Base-by-base conservation (phyloP, 148 eudicot genomes). In the Oxyria digyna region DNA sequence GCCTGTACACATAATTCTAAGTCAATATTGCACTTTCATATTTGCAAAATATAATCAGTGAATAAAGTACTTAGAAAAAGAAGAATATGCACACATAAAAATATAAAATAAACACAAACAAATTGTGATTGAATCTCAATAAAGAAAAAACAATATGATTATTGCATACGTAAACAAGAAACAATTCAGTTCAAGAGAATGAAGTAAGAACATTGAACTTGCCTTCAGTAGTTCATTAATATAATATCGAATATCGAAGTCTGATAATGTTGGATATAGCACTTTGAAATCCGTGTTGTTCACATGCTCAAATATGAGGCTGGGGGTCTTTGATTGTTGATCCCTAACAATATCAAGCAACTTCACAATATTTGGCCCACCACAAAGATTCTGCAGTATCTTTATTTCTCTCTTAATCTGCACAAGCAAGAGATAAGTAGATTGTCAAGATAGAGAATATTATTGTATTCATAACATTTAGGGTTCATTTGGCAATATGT, bases 401-500 rank as follows among this genome's bases (percentile, higher is more conserved):
- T 91, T 91, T n/a, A 89, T 89, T 79, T 91, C 97, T 83, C 97
- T 87, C 86, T 87, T 91, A 79, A 91, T 91, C 97, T 91, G 91
- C 79, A 80, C 54, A 37, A 41, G 73, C 20, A 57, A 27, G 64
- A 26, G 35, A 57, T 27, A 57, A 57, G 33, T 27, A 57, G n/a
- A 57, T 57, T 57, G 64, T 26, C 64, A 57, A 32, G 18, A 57
- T 54, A 13, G 4, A 54, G 24, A 54, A 57, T 8, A 33, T 57
- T 24, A 4, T 35, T 27, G 37, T 4, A 27, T 13, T 26, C 35
- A 27, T 27, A 4, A 57, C 35, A 57, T 57, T 57, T 26, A 12
- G 23, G 23, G 52, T 17, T 18, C 21, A 46, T n/a, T 46, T 43
- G 18, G 48, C 48, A 43, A 0, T 17, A 43, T 42, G 14, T 9